Evolutionary conservation across 2,329 filamentous ascomycete species (phyloP).

Genomic region (Leptosphaerulina australis): DNA sequence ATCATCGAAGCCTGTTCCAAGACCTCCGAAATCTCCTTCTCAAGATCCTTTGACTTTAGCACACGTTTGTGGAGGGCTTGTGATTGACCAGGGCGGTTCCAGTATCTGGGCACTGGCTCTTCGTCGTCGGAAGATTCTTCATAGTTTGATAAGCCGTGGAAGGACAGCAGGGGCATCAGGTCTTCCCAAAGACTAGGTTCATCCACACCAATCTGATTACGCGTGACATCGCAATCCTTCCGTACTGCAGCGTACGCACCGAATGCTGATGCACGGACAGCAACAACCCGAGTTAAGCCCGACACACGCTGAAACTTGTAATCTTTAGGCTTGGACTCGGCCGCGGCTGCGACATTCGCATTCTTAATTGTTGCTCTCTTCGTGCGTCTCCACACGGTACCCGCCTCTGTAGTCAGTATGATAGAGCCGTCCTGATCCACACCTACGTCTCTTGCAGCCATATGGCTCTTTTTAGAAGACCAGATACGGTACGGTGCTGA

Average conservation of each 20-base stretch:
- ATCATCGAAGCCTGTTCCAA: slow-evolving; percentile 40
- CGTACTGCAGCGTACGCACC: slow-evolving; percentile 89
- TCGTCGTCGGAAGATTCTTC: slow-evolving; percentile 52
- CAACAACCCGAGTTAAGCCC: slow-evolving; percentile 81
- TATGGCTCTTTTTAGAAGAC: slow-evolving; percentile 82
- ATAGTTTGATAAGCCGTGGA: slow-evolving; percentile 63
- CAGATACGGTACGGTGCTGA: slow-evolving; percentile 82
- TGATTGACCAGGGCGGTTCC: slow-evolving; percentile 56
- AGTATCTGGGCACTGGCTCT: slow-evolving; percentile 55
- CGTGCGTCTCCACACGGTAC: slow-evolving; percentile 89
- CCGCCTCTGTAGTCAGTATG: slow-evolving; percentile 89
- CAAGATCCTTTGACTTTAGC: slow-evolving; percentile 68
- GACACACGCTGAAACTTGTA: slow-evolving; percentile 95
- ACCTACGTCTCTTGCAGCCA: slow-evolving; percentile 84
- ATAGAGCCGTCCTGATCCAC: slow-evolving; percentile 93
- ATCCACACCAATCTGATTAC: slow-evolving; percentile 70
- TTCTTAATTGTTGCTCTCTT: slow-evolving; percentile 82
- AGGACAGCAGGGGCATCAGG: slow-evolving; percentile 70
- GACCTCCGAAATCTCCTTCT: slow-evolving; percentile 64
- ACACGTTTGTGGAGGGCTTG: slow-evolving; percentile 62
- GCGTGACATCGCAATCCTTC: slow-evolving; percentile 81
- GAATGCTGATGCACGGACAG: slow-evolving; percentile 85
- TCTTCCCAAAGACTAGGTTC: slow-evolving; percentile 76
- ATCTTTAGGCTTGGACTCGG: slow-evolving; percentile 74
- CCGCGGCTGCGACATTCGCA: slow-evolving; percentile 55